Base-by-base conservation (phyloP, 2,329 filamentous ascomycete genomes). In the Xylariales sp. region DNA sequence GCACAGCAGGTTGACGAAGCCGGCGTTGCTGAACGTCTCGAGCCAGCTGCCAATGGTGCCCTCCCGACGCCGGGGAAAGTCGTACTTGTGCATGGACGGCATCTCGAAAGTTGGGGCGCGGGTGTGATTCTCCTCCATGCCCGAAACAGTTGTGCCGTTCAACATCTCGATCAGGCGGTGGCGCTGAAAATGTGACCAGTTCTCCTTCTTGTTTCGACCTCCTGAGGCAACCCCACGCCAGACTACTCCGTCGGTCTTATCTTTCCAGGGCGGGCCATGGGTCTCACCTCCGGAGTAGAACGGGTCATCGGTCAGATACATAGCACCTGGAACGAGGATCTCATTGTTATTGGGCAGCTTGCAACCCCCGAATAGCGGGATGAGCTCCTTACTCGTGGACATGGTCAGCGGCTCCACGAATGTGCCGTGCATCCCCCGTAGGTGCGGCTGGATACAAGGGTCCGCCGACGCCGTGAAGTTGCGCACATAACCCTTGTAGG, bases 101-200 rank as follows among this genome's bases (percentile, higher is more conserved):
- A 79, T 58, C 32, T 67, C 64, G 50, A 78, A 80, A 6, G 74
- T 74, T 46, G 61, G 56, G 24, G 71, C 55, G 27, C 65, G 61
- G 35, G 59, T 48, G 25, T 51, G 57, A 12, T 57, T 54, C 28
- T 61, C 53, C 52, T 82, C 74, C 22, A 73, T 65, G 7, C 60
- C 53, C 20, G 58, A 57, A 16, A 82, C 75, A 14, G 67, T 71
- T 1, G 78, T 82, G 7, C 73, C 73, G 51, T 88, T 86, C 35
- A 84, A 64, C 79, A 86, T 83, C 44, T 80, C 69, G 19, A 86
- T 66, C 44, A 87, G 77, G 4, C 84, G 79, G 51, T 85, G 82
- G n/a, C 83, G 78, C 46, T 87, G 83, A 51, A 86, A 84, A 25
- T 78, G 74, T 24, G 69, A 70, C 82, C 83, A 88, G 46, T 75